Percentiles rank a stretch among this genome's conserved stretches.
Conservation (phyloP, 2,329 filamentous ascomycete species). For the Colletotrichum sublineola region DNA sequence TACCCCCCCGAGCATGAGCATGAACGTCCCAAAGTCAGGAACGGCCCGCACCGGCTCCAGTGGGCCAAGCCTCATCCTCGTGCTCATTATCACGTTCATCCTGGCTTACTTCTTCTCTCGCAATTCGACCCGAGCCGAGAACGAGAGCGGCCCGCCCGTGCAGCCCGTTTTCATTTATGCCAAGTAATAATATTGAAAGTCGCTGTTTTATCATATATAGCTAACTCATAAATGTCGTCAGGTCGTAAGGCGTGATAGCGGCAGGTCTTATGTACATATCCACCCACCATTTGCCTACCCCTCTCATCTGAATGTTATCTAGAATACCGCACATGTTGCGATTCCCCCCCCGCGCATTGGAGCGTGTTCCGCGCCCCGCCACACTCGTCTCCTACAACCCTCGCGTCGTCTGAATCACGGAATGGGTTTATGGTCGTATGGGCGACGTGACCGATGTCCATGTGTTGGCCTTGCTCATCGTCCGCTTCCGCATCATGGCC, state of each 20-base stretch:
- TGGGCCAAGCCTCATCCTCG: conserved; percentile 21
- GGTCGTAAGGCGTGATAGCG: conserved; percentile 41
- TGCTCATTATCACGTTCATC: conserved; percentile 24
- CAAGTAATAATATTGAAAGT: not conserved
- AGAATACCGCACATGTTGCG: not conserved
- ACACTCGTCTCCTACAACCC: conserved; percentile 5
- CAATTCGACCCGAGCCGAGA: not conserved
- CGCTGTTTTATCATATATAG: not conserved
- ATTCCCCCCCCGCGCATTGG: not conserved
- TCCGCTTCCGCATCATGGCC: conserved; percentile 67
- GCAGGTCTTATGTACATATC: conserved; percentile 35
- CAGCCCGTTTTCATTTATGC: not conserved
- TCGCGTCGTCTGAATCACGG: not conserved
- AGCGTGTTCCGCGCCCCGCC: not conserved
- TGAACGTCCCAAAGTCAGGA: conserved; percentile 4
- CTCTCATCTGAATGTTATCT: conserved; percentile 23
- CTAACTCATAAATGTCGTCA: conserved; percentile 38
- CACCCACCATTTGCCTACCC: conserved; percentile 25
- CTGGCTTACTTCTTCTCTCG: not conserved
- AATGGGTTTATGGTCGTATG: conserved; percentile 37
- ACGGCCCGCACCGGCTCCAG: conserved; percentile 11
- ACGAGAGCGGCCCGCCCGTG: not conserved
- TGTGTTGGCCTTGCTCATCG: conserved; percentile 68
- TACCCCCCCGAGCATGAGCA: not conserved
- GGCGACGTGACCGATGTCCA: conserved; percentile 60